Percentiles rank a stretch among this genome's conserved stretches.
Evolutionary conservation across 116 monocot genomes (phyloP).

Genomic region (Papilionanthe hybrid): DNA sequence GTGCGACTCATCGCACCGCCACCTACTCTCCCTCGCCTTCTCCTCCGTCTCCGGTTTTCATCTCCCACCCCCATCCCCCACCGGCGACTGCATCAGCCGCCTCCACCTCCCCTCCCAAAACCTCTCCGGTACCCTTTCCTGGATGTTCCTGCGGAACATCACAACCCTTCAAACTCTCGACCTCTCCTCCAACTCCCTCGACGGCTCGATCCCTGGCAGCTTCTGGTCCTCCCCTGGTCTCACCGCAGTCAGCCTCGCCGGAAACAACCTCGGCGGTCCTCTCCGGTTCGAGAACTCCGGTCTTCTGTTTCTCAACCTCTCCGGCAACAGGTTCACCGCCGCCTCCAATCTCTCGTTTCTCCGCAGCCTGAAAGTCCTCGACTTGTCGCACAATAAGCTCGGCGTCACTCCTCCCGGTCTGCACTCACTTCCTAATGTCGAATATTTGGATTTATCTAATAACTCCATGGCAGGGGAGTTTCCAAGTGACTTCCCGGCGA

Average conservation of each 20-base stretch:
- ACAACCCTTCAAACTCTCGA: slow-evolving; percentile 53
- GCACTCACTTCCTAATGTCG: slow-evolving; percentile 6
- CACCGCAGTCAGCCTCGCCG: slow-evolving; percentile 45
- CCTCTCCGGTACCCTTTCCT: slow-evolving; percentile 62
- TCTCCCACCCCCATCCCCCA: not conserved
- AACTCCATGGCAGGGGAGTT: slow-evolving; percentile 38
- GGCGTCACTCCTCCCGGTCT: slow-evolving; percentile 16
- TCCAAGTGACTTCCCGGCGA: slow-evolving; percentile 9
- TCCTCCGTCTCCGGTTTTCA: slow-evolving; percentile 43
- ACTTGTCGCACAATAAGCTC: slow-evolving; percentile 45
- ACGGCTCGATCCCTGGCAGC: slow-evolving; percentile 53
- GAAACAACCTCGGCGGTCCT: slow-evolving; percentile 67
- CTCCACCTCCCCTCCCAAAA: slow-evolving; percentile 44
- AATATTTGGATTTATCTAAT: slow-evolving; percentile 41
- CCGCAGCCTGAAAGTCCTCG: slow-evolving; percentile 27
- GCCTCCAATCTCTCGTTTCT: slow-evolving; percentile 18
- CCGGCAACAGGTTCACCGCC: slow-evolving; percentile 70
- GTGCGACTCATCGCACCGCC: slow-evolving; percentile 19
- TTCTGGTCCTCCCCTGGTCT: slow-evolving; percentile 61
- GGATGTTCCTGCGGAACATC: slow-evolving; percentile 46
- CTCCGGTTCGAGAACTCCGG: slow-evolving; percentile 30
- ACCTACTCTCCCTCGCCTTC: slow-evolving; percentile 33
- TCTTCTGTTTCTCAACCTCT: slow-evolving; percentile 45
- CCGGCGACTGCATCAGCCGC: slow-evolving; percentile 8
- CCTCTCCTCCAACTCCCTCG: slow-evolving; percentile 64